Evolutionary conservation across 2,329 filamentous ascomycete species (phyloP).

Genomic region (Penicillium crustosum): DNA sequence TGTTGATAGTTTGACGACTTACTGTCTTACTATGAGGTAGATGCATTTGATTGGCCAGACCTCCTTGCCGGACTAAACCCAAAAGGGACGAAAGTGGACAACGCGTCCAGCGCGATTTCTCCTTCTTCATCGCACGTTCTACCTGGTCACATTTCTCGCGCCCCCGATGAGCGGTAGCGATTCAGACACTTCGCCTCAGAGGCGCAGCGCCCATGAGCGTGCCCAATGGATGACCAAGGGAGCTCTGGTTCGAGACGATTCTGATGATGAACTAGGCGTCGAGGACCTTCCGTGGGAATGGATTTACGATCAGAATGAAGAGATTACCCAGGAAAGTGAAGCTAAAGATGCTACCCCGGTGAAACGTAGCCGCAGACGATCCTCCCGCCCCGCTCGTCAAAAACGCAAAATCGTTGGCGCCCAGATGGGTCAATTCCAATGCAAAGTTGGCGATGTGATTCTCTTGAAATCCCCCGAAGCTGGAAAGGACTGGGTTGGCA

Average conservation of each 20-base stretch:
- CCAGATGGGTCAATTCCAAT: conserved; percentile 76
- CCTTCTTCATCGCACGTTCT: conserved; percentile 7
- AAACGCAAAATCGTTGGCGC: conserved; percentile 70
- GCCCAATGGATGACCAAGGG: conserved; percentile 57
- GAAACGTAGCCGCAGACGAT: conserved; percentile 31
- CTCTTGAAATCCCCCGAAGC: conserved; percentile 83
- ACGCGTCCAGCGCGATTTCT: conserved; percentile 32
- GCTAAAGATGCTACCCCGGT: conserved; percentile 9
- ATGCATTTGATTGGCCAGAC: conserved; percentile 18
- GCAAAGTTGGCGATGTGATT: conserved; percentile 77
- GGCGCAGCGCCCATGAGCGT: conserved; percentile 34
- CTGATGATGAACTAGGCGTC: conserved; percentile 79
- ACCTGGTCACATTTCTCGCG: neutral
- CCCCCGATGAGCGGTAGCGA: conserved; percentile 13
- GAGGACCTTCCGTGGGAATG: conserved; percentile 77
- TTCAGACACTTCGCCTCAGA: conserved; percentile 16
- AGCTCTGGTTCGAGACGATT: conserved; percentile 72
- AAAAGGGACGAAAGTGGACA: conserved; percentile 35
- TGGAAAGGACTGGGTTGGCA: conserved; percentile 87
- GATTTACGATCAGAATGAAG: conserved; percentile 57
- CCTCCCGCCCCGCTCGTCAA: conserved; percentile 31
- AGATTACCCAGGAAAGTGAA: conserved; percentile 23
- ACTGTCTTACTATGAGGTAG: neutral
- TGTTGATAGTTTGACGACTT: neutral
- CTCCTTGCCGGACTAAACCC: conserved; percentile 24